Evolutionary conservation across 1,284 basidiomycete genomes (phyloP).

Genomic region (Cutaneotrichosporon sp.): DNA sequence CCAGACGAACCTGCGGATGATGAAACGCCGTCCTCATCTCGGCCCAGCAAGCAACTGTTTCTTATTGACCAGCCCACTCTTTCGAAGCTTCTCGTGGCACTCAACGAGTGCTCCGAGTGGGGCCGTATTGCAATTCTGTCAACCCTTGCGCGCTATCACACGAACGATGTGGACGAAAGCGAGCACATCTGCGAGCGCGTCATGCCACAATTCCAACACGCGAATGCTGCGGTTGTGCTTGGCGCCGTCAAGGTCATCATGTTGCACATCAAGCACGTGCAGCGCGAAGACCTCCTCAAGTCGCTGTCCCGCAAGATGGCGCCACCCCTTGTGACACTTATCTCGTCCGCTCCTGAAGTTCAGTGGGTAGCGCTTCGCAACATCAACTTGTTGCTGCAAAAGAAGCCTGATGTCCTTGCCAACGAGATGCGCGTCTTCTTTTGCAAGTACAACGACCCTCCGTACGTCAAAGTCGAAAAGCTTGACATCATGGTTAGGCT

Average conservation of each 20-base stretch:
- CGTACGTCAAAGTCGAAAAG: slow-evolving; percentile 97
- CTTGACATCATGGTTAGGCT: slow-evolving; percentile 98
- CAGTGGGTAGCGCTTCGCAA: slow-evolving; percentile 97
- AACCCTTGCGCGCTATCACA: slow-evolving; percentile 75
- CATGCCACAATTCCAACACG: slow-evolving; percentile 96
- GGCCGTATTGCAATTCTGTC: slow-evolving; percentile 89
- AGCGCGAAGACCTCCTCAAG: slow-evolving; percentile 77
- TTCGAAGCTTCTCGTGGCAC: slow-evolving; percentile 84
- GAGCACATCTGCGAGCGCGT: slow-evolving; percentile 99
- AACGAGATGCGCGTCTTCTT: slow-evolving; percentile 99
- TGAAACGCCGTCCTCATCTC: slow-evolving; percentile 53
- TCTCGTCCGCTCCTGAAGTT: slow-evolving; percentile 95
- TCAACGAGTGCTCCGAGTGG: slow-evolving; percentile 99
- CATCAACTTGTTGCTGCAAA: slow-evolving; percentile 93
- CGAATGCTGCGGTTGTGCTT: slow-evolving; percentile 88
- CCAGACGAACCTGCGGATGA: slow-evolving; percentile 31
- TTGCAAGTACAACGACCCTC: slow-evolving; percentile 99
- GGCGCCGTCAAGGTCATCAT: slow-evolving; percentile 96
- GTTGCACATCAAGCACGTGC: slow-evolving; percentile 85
- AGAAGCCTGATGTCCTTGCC: slow-evolving; percentile 82
- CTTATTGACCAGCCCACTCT: slow-evolving; percentile 74
- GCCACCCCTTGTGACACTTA: slow-evolving; percentile 85
- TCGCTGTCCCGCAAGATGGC: slow-evolving; percentile 94
- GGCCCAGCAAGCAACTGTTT: slow-evolving; percentile 58
- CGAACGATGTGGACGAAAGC: slow-evolving; percentile 83